Evolutionary conservation across 331 rosid species (phyloP), one percentile per base, ranked within the genome.

Genomic region (Dryas integrifolia): DNA sequence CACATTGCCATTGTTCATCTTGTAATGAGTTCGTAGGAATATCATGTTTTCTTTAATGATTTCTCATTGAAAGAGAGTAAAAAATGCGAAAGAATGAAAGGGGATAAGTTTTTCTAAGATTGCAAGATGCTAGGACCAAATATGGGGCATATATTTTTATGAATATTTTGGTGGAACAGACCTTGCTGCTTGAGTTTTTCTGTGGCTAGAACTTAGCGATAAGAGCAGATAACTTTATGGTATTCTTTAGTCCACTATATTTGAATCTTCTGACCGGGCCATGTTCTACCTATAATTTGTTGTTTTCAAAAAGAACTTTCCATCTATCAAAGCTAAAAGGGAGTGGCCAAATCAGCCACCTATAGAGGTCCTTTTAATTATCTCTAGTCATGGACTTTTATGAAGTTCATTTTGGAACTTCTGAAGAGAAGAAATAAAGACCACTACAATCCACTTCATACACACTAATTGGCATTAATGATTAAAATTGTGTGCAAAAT

Each of bases 271-370:
- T 57, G 66, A 80, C 68, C 63, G 26, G 65, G 44, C 76, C 59
- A 70, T 62, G 46, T n/a, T 68, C 59, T 66, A 16, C 3, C 39
- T 73, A 11, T 45, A 45, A 9, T 66, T 6, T 51, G 58, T 51
- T 39, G 0, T 66, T 67, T 66, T 6, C 9, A 41, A 41, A 49
- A 62, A 51, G 14, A 46, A n/a, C 52, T 57, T 72, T 78, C 62
- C 46, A n/a, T 35, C 65, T 6, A 26, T 64, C 81, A 76, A 72
- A 60, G 73, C 67, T 59, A 47, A 60, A 46, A 51, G 39, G 15
- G 52, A 26, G 77, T 79, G 80, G 76, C 72, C 53, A 44, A 24
- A 65, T 79, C 71, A 67, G 65, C 72, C 73, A 67, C 76, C 67
- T 62, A 15, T 26, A 45, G 67, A 64, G 82, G 59, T 74, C 65